Percentiles rank a stretch among this genome's conserved stretches.
Evolutionary conservation across 1,284 basidiomycete species (phyloP).

Genomic region (Rhodotorula sp.): DNA sequence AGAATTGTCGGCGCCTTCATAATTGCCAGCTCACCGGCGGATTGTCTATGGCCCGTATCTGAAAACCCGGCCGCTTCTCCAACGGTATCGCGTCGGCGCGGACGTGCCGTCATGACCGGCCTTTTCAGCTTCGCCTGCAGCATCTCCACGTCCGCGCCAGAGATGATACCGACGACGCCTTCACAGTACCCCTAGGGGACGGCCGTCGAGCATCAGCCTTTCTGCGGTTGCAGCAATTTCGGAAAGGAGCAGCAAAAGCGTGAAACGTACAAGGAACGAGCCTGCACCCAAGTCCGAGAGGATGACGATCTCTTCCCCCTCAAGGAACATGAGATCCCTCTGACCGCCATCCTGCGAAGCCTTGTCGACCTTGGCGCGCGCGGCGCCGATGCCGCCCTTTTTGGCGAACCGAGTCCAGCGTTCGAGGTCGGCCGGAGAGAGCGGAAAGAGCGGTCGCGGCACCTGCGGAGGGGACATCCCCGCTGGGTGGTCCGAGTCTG

Average conservation of each 20-base stretch:
- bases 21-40: too few species aligned
- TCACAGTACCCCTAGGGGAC: slow-evolving; percentile 73
- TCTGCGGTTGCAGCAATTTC: too few species aligned
- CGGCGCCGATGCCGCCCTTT: slow-evolving; percentile 76
- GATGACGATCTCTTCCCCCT: slow-evolving; percentile 76
- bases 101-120: slow-evolving; percentile 69
- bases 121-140: slow-evolving; percentile 71
- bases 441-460: slow-evolving; percentile 14
- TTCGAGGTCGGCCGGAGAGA: slow-evolving; percentile 58
- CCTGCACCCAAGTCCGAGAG: slow-evolving; percentile 67
- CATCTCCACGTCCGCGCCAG: slow-evolving; percentile 66
- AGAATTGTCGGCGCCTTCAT: too few species aligned
- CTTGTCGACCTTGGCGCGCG: slow-evolving; percentile 69
- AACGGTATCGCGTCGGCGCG: background rate
- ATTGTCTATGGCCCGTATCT: too few species aligned
- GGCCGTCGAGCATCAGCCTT: too few species aligned
- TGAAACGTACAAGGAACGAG: slow-evolving; percentile 44
- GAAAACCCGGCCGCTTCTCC: too few species aligned
- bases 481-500: background rate
- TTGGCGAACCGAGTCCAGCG: slow-evolving; percentile 76
- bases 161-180: slow-evolving; percentile 82
- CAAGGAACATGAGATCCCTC: slow-evolving; percentile 84
- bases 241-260: background rate
- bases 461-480: background rate
- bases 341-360: slow-evolving; percentile 63